Evolutionary conservation across 2,329 filamentous ascomycete species (phyloP).

Genomic region (Aspergillus quadricinctus): DNA sequence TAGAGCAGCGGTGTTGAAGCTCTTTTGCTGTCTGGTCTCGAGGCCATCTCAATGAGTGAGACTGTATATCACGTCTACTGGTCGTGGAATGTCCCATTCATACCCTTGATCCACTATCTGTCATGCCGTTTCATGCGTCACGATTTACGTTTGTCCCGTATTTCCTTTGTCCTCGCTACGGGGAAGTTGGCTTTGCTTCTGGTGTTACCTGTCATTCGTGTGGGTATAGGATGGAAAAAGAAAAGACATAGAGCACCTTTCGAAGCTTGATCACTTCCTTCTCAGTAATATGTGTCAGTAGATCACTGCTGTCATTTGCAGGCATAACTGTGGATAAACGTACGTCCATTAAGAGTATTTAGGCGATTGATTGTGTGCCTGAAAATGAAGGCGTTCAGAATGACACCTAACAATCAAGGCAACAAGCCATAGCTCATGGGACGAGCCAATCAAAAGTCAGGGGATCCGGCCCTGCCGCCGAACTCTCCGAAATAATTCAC

Average conservation of each 20-base stretch:
- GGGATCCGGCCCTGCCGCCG: background rate
- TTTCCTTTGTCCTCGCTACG: background rate
- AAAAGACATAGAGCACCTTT: background rate
- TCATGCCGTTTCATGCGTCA: slow-evolving; percentile 8
- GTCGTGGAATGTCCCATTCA: background rate
- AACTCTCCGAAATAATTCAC: background rate
- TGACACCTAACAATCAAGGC: background rate
- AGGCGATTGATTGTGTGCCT: background rate
- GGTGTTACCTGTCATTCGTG: background rate
- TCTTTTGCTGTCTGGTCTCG: slow-evolving; percentile 1
- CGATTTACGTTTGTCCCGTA: slow-evolving; percentile 10
- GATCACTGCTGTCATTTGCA: background rate
- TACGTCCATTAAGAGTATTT: background rate
- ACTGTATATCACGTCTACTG: background rate
- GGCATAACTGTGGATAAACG: background rate
- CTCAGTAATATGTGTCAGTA: background rate
- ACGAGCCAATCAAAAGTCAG: background rate
- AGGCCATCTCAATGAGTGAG: background rate
- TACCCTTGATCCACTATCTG: slow-evolving; percentile 4
- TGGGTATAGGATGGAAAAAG: background rate
- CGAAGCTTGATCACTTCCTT: background rate
- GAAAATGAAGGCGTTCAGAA: background rate
- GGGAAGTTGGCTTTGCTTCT: background rate
- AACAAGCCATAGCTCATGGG: background rate
- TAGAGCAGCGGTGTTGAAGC: background rate